Evolutionary conservation across 495 filamentous ascomycete species (phyloP).

Genomic region (Penicillium crystallinum): DNA sequence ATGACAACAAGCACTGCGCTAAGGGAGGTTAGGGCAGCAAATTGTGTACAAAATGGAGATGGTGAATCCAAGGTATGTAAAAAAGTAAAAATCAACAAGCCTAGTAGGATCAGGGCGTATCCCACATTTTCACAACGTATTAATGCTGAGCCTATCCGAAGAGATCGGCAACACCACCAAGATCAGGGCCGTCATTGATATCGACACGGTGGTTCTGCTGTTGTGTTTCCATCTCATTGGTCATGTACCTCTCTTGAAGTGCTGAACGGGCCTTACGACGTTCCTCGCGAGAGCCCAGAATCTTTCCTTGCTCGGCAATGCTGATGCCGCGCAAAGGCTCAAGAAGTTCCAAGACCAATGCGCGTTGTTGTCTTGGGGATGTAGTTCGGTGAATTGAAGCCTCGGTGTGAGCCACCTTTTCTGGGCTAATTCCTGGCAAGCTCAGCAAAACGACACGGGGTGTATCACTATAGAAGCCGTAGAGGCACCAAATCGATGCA

Average conservation of each 20-base stretch:
- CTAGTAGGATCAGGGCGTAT: not conserved
- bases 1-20: not conserved
- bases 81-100: not conserved
- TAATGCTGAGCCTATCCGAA: constrained; percentile 43
- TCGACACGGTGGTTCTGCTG: constrained; percentile 40
- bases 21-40: not conserved
- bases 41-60: not conserved
- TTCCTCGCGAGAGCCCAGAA: constrained; percentile 49
- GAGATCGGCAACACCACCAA: constrained; percentile 63
- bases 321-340: constrained; percentile 82
- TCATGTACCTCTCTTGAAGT: constrained; percentile 55
- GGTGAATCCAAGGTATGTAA: not conserved
- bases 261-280: constrained; percentile 47
- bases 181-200: constrained; percentile 55
- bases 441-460: constrained; percentile 50
- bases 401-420: constrained; percentile 43
- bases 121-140: not conserved
- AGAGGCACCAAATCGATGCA: constrained; percentile 73
- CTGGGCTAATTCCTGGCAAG: constrained; percentile 52
- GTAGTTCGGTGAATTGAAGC: constrained; percentile 54
- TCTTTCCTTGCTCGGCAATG: constrained; percentile 87
- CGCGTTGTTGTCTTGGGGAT: constrained; percentile 69
- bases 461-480: constrained; percentile 55
- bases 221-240: constrained; percentile 43
- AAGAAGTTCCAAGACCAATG: constrained; percentile 79